Evolutionary conservation across 306 rosid species (phyloP).

Genomic region (Mimosa bimucronata): DNA sequence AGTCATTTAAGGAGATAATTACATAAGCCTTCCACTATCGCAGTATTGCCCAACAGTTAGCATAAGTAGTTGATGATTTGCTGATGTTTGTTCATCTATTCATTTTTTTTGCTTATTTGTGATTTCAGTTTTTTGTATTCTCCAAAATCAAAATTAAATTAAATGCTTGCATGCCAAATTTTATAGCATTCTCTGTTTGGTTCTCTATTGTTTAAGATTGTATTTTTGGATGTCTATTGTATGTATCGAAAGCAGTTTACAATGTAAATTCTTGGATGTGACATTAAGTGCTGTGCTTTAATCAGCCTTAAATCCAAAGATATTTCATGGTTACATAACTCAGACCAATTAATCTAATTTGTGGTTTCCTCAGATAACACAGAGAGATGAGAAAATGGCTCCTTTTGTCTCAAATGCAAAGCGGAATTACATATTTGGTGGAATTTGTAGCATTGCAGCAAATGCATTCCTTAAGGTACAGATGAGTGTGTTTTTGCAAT

Average conservation of each 20-base stretch:
- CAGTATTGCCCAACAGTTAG: background rate
- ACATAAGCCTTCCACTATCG: background rate
- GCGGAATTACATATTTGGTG: constrained; percentile 94
- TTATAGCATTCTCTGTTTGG: background rate
- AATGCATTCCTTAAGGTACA: constrained; percentile 78
- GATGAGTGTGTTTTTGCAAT: constrained; percentile 8
- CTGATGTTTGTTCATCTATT: background rate
- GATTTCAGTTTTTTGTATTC: background rate
- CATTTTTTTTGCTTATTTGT: background rate
- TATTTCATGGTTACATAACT: constrained; percentile 33
- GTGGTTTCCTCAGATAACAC: constrained; percentile 76
- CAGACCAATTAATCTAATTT: constrained; percentile 31
- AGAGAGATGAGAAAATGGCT: constrained; percentile 95
- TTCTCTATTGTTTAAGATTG: background rate
- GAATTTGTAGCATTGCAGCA: constrained; percentile 90
- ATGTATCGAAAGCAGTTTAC: background rate
- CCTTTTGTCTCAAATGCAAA: constrained; percentile 81
- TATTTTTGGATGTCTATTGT: background rate
- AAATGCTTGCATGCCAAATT: background rate
- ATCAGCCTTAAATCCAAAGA: constrained; percentile 31
- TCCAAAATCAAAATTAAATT: background rate
- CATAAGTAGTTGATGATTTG: background rate
- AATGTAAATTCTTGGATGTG: background rate
- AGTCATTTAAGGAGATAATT: background rate
- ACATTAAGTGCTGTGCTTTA: background rate